These are phyloP conservation scores for Delphinella strobiligena DNA, from an alignment of 2,329 filamentous ascomycete genomes.

Conservation along the genomic window DNA sequence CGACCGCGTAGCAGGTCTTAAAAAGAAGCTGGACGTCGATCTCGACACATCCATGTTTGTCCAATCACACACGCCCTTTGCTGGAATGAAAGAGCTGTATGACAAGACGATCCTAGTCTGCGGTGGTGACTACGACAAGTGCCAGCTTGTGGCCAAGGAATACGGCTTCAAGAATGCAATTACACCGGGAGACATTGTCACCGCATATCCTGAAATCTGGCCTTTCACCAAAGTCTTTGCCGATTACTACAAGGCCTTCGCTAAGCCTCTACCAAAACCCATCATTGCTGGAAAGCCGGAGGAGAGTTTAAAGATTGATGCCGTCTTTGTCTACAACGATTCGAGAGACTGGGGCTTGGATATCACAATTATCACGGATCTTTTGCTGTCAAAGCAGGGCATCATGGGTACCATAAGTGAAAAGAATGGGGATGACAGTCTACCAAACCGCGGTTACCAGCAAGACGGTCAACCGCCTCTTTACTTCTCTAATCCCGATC, in stretches of 20 bases:
- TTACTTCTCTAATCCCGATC: conserved; percentile 82
- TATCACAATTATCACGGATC: conserved; percentile 69
- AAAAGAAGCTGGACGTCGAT: conserved; percentile 49
- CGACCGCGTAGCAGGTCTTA: conserved; percentile 59
- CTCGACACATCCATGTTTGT: conserved; percentile 62
- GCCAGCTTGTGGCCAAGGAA: conserved; percentile 59
- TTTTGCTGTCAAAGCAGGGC: conserved; percentile 68
- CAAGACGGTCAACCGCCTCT: conserved; percentile 67
- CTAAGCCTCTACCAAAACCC: conserved; percentile 44
- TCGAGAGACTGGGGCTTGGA: conserved; percentile 93
- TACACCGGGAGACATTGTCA: conserved; percentile 73
- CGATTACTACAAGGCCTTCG: conserved; percentile 47
- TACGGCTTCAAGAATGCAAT: conserved; percentile 74
- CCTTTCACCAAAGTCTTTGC: conserved; percentile 64
- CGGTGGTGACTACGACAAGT: conserved; percentile 41
- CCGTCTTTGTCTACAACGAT: conserved; percentile 89
- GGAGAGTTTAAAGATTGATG: conserved; percentile 63
- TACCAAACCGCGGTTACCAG: conserved; percentile 70
- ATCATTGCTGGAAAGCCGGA: conserved; percentile 32
- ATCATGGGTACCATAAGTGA: conserved; percentile 67
- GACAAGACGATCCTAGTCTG: conserved; percentile 39
- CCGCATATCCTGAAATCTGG: conserved; percentile 62
- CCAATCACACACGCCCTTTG: conserved; percentile 84
- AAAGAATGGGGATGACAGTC: conserved; percentile 52
- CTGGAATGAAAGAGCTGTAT: conserved; percentile 52